phyloP scores from a whole-genome alignment of 257 asterid species.

The Nicotiana benthamiana region DNA sequence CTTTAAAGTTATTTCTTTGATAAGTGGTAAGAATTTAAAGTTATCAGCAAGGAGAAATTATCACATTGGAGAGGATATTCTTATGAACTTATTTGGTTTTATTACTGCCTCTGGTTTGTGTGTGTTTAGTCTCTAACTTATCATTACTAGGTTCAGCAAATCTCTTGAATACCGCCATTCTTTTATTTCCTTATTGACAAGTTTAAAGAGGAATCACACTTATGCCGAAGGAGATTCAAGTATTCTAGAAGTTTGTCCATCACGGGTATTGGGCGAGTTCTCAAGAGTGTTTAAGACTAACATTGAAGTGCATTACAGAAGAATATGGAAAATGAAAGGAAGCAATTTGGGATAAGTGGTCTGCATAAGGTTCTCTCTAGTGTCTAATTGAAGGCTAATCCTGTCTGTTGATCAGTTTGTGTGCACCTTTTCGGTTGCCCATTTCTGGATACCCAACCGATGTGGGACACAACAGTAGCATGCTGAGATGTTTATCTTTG shows the following conservation, averaged over 20 bases:
- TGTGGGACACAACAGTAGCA: background rate
- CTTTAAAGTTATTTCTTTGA: background rate
- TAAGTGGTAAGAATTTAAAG: background rate
- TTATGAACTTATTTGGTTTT: background rate
- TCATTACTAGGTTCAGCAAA: background rate
- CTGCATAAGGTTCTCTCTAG: background rate
- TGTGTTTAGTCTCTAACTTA: background rate
- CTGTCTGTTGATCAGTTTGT: background rate
- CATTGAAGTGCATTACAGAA: background rate
- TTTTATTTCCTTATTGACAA: background rate
- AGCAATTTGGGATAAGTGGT: background rate
- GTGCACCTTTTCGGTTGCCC: background rate
- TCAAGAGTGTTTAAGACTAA: background rate
- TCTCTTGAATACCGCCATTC: background rate
- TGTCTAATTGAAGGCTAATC: background rate
- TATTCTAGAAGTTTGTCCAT: background rate
- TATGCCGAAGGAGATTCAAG: background rate
- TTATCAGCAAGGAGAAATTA: background rate
- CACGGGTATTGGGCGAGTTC: background rate
- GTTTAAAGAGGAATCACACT: background rate
- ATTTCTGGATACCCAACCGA: no score
- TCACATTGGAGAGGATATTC: background rate
- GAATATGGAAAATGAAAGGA: constrained; percentile 2
- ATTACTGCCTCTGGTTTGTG: background rate
- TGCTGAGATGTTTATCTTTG: background rate